Evolutionary conservation across 208 protist species (phyloP), one percentile per base, ranked within the genome.

Genomic region (Acanthamoeba royreba): DNA sequence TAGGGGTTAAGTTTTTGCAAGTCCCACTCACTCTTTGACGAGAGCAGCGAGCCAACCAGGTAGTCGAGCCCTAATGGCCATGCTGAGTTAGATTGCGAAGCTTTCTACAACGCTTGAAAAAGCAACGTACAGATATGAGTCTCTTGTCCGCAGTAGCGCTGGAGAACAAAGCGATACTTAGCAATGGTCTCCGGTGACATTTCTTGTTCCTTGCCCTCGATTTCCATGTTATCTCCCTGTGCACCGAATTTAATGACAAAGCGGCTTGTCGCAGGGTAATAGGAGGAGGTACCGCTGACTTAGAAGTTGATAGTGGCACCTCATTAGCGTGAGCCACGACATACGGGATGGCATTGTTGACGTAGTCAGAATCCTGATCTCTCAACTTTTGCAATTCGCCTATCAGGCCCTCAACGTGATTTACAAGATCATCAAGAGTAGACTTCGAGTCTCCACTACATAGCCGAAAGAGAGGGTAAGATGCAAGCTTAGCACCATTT

Each of bases 1-100:
- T 92, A 94, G 5, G 93, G 93, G 45, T 94, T 94, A 38, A 90
- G 74, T 81, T 92, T 94, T 25, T 89, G 69, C 38, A 94, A 45
- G 35, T 94, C 93, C 72, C 66, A 83, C 47, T 35, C 52, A 38
- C 81, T 85, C 45, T 46, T 90, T 17, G 93, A 94, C 28, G 93
- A 94, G 8, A 94, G 81, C 49, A 94, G 58, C 49, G 93, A 61
- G 28, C 85, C 93, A 2, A 94, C 93, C 93, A 94, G 45, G 58
- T 92, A 94, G 49, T 94, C 93, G 46, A 94, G 63, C 93, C 92
- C 52, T 72, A 42, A 45, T 35, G 40, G 33, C 28, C 33, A 38
- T 45, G 35, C 7, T 55, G 31, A 88, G 15, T 58, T 58, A 58
- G 49, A 13, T 58, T 58, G 22, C 49, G 49, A n/a, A n/a, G n/a